Evolutionary conservation across 768 basidiomycete genomes (phyloP), one percentile per base, ranked within the genome.

Genomic region (Megacollybia marginata): DNA sequence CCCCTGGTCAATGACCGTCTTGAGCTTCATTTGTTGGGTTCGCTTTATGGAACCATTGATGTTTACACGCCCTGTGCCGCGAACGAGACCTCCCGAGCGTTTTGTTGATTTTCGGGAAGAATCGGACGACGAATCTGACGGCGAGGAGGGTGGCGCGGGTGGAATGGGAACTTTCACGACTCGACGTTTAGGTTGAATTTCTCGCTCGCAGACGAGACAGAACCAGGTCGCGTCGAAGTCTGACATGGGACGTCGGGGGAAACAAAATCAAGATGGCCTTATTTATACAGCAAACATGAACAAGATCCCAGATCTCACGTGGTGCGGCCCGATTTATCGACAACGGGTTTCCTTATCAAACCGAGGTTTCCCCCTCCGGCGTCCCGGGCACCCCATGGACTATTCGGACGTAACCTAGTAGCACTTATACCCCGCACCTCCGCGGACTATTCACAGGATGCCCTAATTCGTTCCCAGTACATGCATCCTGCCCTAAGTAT

Each of bases 101-200:
- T 54, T 32, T 58, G 62, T 23, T 62, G 60, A 51, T 55, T 61
- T 68, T 69, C 56, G 54, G 44, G 40, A 51, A 13, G 75, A 65
- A 2, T 75, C 72, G 1, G 73, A 59, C 23, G 71, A 59, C 38
- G 71, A 62, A 42, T 65, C 52, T 47, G 61, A 46, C 50, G 62
- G 55, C 38, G 57, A 59, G 18, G 50, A 53, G 47, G 54, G 46
- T n/a, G 65, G 20, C 23, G 10, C 35, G 49, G 54, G 6, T 53
- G 59, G 40, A 57, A 53, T 40, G 51, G 46, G 16, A 53, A 49
- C 19, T 47, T 56, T 12, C 55, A 13, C 23, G 61, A 55, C 49
- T 55, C 67, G 69, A 55, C 85, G 83, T 61, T 87, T 88, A n/a
- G 89, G 88, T n/a, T 78, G 69, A 56, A 92, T 89, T 54, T 84